Evolutionary conservation across 2,329 filamentous ascomycete genomes (phyloP).

Genomic region (Colletotrichum gigasporum): DNA sequence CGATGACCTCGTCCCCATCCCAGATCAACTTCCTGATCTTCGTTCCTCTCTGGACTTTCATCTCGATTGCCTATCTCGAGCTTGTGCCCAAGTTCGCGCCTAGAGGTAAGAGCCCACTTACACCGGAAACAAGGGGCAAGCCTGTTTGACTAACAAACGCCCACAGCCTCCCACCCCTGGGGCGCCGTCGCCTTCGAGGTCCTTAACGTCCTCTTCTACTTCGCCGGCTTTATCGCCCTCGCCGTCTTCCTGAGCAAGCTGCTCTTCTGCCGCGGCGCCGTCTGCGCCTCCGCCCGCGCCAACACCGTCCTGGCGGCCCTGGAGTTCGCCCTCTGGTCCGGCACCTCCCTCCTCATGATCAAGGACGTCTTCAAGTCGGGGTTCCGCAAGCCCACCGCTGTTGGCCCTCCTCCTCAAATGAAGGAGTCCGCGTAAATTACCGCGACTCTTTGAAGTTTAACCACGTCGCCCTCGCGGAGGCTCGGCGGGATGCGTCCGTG

Average conservation of each 20-base stretch:
- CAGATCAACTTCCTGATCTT: conserved; percentile 69
- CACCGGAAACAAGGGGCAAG: too few relatives aligned
- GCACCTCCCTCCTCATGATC: conserved; percentile 54
- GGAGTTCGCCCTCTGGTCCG: conserved; percentile 63
- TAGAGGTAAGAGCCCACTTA: conserved; percentile 43
- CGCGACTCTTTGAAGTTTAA: conserved; percentile 21
- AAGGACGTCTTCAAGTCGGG: conserved; percentile 58
- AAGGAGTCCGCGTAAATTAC: conserved; percentile 32
- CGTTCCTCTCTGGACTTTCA: conserved; percentile 60
- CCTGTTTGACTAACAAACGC: not conserved
- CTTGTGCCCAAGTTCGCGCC: conserved; percentile 56
- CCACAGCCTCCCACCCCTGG: conserved; percentile 56
- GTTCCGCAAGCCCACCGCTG: conserved; percentile 40
- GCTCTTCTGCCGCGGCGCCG: conserved; percentile 64
- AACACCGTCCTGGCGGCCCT: conserved; percentile 64
- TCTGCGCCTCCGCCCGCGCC: conserved; percentile 65
- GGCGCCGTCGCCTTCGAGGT: conserved; percentile 59
- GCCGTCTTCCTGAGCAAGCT: conserved; percentile 65
- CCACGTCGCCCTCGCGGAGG: conserved; percentile 20
- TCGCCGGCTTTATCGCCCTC: conserved; percentile 67
- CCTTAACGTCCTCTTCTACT: conserved; percentile 65
- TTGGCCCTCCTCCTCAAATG: conserved; percentile 33
- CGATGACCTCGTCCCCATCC: conserved; percentile 61
- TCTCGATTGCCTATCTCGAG: conserved; percentile 65
- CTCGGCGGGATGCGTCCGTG: conserved; percentile 24